These are phyloP conservation scores for Neurospora sp. DNA, from an alignment of 2,329 filamentous ascomycete species.

Conservation along the genomic window DNA sequence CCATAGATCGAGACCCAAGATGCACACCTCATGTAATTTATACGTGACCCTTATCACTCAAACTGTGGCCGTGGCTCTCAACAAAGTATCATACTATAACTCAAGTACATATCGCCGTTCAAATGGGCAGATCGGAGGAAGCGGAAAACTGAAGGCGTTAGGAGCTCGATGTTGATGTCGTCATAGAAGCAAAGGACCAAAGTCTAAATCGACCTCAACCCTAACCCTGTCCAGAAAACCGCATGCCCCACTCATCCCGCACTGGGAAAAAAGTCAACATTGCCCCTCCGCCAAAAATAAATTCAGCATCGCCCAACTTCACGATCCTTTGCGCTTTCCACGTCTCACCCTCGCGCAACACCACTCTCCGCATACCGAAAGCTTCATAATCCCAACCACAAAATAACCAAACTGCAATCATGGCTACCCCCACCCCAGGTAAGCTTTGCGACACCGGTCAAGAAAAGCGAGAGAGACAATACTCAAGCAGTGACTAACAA, in stretches of 20 bases:
- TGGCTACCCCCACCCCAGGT: constrained; percentile 10
- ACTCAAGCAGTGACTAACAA: background rate
- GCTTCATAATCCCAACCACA: background rate
- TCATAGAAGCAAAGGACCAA: background rate
- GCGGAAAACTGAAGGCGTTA: background rate
- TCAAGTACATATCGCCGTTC: background rate
- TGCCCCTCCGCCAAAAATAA: background rate
- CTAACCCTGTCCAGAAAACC: background rate
- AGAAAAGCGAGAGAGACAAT: background rate
- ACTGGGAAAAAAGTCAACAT: background rate
- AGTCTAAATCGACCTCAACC: background rate
- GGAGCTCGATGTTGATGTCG: background rate
- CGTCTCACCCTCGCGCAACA: background rate
- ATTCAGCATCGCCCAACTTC: constrained; percentile 8
- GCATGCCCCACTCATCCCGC: background rate
- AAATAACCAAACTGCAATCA: constrained; percentile 3
- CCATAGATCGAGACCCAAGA: background rate
- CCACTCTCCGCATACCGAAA: background rate
- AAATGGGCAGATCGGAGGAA: background rate
- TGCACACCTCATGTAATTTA: background rate
- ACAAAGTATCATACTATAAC: background rate
- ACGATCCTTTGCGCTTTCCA: background rate
- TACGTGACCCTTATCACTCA: background rate
- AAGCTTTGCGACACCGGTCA: background rate
- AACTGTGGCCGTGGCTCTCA: background rate